Percentiles rank a stretch among this genome's conserved stretches.
Conservation (phyloP, 202 grass and related monocot species). For the Zizania palustris region DNA sequence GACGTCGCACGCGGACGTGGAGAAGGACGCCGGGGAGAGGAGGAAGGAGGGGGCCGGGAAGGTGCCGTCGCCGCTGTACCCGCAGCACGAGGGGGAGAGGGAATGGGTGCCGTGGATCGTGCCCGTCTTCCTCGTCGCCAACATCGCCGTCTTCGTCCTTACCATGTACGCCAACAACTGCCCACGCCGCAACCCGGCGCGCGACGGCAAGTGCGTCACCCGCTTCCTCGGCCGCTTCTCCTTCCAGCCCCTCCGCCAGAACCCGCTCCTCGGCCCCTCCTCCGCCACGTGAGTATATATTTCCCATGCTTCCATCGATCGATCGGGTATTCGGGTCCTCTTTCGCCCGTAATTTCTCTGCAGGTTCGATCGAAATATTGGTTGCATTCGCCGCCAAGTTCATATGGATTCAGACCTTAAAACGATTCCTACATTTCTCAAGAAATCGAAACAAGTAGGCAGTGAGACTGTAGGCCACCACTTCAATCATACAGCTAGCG, state of each 20-base stretch:
- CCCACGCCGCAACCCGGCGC: slow-evolving; percentile 37
- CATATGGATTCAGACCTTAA: neutral
- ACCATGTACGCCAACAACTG: slow-evolving; percentile 95
- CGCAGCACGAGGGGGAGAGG: slow-evolving; percentile 68
- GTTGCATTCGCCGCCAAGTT: neutral
- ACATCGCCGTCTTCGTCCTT: slow-evolving; percentile 69
- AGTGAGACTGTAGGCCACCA: neutral
- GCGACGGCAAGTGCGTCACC: slow-evolving; percentile 54
- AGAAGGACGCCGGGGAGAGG: slow-evolving; percentile 46
- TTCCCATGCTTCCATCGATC: no score
- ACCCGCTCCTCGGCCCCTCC: slow-evolving; percentile 80
- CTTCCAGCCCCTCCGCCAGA: slow-evolving; percentile 85
- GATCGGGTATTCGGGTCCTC: no score
- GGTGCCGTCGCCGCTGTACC: slow-evolving; percentile 59
- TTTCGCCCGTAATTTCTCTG: no score
- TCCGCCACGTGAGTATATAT: slow-evolving; percentile 57
- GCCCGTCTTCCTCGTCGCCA: slow-evolving; percentile 70
- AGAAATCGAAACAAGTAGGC: no score
- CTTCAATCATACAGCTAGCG: neutral
- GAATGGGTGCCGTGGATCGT: slow-evolving; percentile 90
- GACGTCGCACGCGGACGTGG: slow-evolving; percentile 54
- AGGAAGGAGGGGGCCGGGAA: slow-evolving; percentile 27
- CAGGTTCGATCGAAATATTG: neutral
- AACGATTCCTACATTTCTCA: neutral
- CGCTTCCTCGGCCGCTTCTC: slow-evolving; percentile 60